Evolutionary conservation across 495 filamentous ascomycete genomes (phyloP).

Genomic region (Neurospora sp.): DNA sequence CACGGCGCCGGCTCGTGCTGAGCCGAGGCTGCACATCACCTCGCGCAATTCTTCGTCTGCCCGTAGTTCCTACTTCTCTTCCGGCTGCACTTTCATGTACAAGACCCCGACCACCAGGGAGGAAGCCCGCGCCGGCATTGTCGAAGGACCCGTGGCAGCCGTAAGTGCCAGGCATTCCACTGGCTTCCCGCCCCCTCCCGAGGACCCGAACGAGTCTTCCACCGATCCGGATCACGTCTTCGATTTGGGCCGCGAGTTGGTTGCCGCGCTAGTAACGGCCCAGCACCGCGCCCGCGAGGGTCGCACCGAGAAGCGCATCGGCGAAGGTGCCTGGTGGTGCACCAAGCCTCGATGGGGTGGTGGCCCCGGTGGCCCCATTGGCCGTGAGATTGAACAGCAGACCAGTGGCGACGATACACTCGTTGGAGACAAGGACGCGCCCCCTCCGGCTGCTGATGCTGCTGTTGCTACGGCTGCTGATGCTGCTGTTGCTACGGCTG

Average conservation of each 20-base stretch:
- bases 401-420: constrained; percentile 21
- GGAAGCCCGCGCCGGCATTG: constrained; percentile 57
- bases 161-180: constrained; percentile 47
- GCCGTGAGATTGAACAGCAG: constrained; percentile 40
- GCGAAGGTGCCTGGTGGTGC: constrained; percentile 77
- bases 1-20: constrained; percentile 48
- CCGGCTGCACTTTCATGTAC: constrained; percentile 47
- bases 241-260: constrained; percentile 64
- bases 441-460: constrained; percentile 2
- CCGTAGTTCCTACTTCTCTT: constrained; percentile 42
- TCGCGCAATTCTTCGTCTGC: constrained; percentile 15
- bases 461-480: neutral
- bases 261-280: constrained; percentile 63
- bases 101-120: constrained; percentile 57
- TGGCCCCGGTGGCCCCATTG: constrained; percentile 53
- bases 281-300: constrained; percentile 75
- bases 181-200: constrained; percentile 25
- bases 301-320: constrained; percentile 50
- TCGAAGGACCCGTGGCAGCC: constrained; percentile 67
- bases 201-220: neutral
- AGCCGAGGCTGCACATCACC: constrained; percentile 50
- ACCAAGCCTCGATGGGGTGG: constrained; percentile 66
- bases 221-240: constrained; percentile 42
- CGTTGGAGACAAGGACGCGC: constrained; percentile 34
- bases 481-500: neutral